Percentiles rank a stretch among this genome's conserved stretches.
Evolutionary conservation across 2,329 filamentous ascomycete species (phyloP).

Genomic region (Colletotrichum sp.): DNA sequence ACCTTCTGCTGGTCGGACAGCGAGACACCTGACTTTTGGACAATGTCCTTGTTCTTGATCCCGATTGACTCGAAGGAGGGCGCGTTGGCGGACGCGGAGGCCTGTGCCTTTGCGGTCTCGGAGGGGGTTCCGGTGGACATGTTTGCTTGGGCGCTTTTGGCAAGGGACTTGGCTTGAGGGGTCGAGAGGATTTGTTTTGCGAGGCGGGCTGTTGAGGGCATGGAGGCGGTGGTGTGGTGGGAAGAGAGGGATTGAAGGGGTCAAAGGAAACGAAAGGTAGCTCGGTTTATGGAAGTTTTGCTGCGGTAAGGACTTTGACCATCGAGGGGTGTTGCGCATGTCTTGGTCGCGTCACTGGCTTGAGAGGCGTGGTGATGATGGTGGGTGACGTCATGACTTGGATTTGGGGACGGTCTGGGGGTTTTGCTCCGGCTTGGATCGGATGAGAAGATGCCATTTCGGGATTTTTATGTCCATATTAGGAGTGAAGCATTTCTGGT

Average conservation of each 20-base stretch:
- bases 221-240: neutral
- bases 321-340: neutral
- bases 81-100: conserved; percentile 2
- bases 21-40: conserved; percentile 53
- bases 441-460: neutral
- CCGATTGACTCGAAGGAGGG: conserved; percentile 32
- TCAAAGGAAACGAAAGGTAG: neutral
- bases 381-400: conserved; percentile 20
- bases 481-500: neutral
- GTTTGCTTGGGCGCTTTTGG: conserved; percentile 15
- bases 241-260: neutral
- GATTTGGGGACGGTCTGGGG: neutral
- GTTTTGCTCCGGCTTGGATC: neutral
- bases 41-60: conserved; percentile 61
- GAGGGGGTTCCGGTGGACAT: conserved; percentile 34
- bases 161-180: conserved; percentile 18
- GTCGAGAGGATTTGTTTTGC: conserved; percentile 11
- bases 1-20: conserved; percentile 56
- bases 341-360: conserved; percentile 16
- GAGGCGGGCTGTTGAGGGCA: conserved; percentile 10
- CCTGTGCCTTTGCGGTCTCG: conserved; percentile 29
- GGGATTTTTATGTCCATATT: neutral
- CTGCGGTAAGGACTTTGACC: neutral
- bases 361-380: conserved; percentile 6
- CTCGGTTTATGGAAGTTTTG: neutral